Evolutionary conservation across 2,329 filamentous ascomycete species (phyloP).

Genomic region (Sclerotinia glacialis): DNA sequence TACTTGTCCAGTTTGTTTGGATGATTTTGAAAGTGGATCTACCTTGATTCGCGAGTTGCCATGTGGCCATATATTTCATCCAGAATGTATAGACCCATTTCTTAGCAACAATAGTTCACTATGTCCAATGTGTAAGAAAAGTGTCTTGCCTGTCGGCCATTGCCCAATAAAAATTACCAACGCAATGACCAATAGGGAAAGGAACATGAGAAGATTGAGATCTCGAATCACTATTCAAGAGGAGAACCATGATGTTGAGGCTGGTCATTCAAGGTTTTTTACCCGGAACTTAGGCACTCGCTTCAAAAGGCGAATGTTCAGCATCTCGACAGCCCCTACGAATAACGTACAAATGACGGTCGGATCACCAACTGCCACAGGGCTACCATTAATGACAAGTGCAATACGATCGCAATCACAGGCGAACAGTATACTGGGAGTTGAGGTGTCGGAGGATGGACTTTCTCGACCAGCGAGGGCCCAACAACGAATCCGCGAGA

Average conservation of each 20-base stretch:
- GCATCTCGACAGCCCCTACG: neutral
- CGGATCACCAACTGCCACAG: constrained; percentile 24
- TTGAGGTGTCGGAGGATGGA: constrained; percentile 1
- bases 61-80: constrained; percentile 91
- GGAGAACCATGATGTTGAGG: constrained; percentile 22
- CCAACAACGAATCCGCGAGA: constrained; percentile 32
- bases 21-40: constrained; percentile 67
- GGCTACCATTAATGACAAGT: constrained; percentile 24
- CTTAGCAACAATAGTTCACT: constrained; percentile 75
- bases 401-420: constrained; percentile 14
- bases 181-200: constrained; percentile 79
- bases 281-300: constrained; percentile 22
- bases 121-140: constrained; percentile 87
- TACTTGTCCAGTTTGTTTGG: constrained; percentile 85
- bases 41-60: constrained; percentile 80
- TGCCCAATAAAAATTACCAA: constrained; percentile 72
- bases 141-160: constrained; percentile 67
- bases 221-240: constrained; percentile 30
- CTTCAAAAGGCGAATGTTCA: constrained; percentile 22
- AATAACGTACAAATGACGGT: constrained; percentile 12
- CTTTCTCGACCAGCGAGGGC: constrained; percentile 29
- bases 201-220: constrained; percentile 55
- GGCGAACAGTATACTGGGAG: constrained; percentile 14
- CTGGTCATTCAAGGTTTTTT: constrained; percentile 21
- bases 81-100: constrained; percentile 86